Base-by-base conservation (phyloP, 1,284 basidiomycete species). In the Sporisorium sorghi region DNA sequence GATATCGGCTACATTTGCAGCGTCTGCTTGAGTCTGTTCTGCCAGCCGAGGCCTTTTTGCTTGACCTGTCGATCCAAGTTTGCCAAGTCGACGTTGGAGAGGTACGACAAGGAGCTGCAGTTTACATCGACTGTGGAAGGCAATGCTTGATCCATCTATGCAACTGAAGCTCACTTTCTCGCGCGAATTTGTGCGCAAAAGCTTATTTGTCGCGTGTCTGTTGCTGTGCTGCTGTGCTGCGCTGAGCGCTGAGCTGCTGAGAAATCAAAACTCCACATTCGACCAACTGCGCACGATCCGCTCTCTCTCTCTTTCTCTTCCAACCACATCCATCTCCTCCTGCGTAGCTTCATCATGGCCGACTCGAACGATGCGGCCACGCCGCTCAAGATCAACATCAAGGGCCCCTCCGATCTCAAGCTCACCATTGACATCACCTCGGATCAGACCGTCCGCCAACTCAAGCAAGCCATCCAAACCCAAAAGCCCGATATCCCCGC, bases 1-100 rank as follows among this genome's bases (percentile, higher is more conserved):
- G 96, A 99, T 81, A 90, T 99, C 55, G 97, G 95, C 37, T 99
- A 96, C 80, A 94, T 99, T 24, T 99, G 97, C 85, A 79, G 76
- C 28, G 82, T 83, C 23, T 84, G 83, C 40, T 56, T 84, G 24
- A 83, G 82, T 58, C 71, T 76, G 3, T 76, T 72, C 30, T 76
- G 73, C 48, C 49, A 60, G 32, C 73, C 73, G n/a, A 51, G 69
- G 28, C 57, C 69, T 0, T 59, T 46, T 40, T 76, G 73, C 40
- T 35, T 76, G 14, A 76, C 73, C 5, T 76, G 73, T 52, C 59
- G 70, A 28, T 72, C 67, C 53, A 64, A 67, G 39, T 75, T 71
- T 33, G 63, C 73, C 11, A 44, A 52, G 30, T 49, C 60, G 40
- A 71, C 73, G 17, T 12, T 75, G 33, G 43, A 55, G 7, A 43